Evolutionary conservation across 768 basidiomycete species (phyloP).

Genomic region (Megacollybia marginata): DNA sequence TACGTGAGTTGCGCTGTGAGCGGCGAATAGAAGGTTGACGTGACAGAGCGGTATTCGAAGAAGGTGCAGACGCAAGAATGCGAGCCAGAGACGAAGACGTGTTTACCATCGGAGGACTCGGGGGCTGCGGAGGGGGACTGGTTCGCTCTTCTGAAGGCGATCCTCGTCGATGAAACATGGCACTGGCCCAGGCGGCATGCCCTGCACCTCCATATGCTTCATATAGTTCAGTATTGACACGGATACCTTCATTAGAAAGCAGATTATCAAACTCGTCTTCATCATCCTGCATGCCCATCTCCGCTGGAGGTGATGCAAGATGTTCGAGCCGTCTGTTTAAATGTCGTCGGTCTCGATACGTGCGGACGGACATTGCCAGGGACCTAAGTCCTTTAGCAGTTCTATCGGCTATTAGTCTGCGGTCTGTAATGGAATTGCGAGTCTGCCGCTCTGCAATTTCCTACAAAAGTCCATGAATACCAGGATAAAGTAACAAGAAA

Average conservation of each 20-base stretch:
- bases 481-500: conserved; percentile 10
- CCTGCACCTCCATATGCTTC: conserved; percentile 40
- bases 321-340: not conserved
- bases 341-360: conserved; percentile 35
- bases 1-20: conserved; percentile 40
- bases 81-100: not conserved
- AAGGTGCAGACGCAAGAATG: conserved; percentile 1
- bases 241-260: conserved; percentile 46
- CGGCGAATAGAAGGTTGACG: conserved; percentile 62
- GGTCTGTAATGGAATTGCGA: conserved; percentile 46
- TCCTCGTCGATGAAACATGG: not conserved
- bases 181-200: not conserved
- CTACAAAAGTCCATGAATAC: conserved; percentile 25
- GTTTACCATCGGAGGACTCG: not conserved
- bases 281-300: conserved; percentile 58
- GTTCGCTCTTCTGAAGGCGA: not conserved
- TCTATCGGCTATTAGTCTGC: conserved; percentile 55
- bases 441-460: conserved; percentile 70
- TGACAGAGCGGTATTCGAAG: conserved; percentile 24
- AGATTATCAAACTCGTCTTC: conserved; percentile 53
- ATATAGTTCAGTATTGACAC: conserved; percentile 53
- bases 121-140: not conserved
- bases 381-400: conserved; percentile 57
- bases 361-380: conserved; percentile 44
- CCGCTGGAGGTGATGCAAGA: conserved; percentile 43